phyloP scores from a whole-genome alignment of 2,329 filamentous ascomycete genomes.

The Microdochium bolleyi region DNA sequence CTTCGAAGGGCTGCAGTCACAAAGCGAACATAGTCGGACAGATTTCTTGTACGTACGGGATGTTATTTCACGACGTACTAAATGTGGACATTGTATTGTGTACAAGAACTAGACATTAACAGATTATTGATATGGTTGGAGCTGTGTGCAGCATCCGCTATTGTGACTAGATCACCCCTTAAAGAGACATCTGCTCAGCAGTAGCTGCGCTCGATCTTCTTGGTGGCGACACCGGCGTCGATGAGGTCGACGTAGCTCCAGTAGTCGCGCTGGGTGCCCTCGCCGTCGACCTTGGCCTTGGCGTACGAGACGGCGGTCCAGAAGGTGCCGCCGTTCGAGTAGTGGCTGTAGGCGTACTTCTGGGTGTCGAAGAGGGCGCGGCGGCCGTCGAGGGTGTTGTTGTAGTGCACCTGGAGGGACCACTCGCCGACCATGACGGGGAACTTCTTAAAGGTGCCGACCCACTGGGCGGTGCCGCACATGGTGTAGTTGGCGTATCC shows the following conservation, averaged over 20 bases:
- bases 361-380: constrained; percentile 20
- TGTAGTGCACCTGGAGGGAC: constrained; percentile 19
- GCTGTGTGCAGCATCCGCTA: too few relatives aligned
- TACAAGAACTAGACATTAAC: too few relatives aligned
- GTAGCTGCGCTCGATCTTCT: not conserved
- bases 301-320: constrained; percentile 15
- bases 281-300: constrained; percentile 3
- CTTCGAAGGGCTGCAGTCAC: too few relatives aligned
- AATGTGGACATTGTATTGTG: too few relatives aligned
- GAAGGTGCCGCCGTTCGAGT: constrained; percentile 19
- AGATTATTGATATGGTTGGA: too few relatives aligned
- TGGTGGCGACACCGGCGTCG: not conserved
- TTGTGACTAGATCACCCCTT: too few relatives aligned
- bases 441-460: constrained; percentile 11
- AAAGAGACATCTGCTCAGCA: not conserved
- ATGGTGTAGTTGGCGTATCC: not conserved
- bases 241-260: constrained; percentile 3
- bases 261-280: constrained; percentile 5
- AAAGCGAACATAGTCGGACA: too few relatives aligned
- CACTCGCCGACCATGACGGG: constrained; percentile 25
- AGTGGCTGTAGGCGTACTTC: constrained; percentile 22
- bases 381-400: constrained; percentile 20
- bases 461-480: not conserved
- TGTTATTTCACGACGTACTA: too few relatives aligned
- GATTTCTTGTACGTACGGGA: too few relatives aligned